Conservation (phyloP, 495 filamentous ascomycete species). For the Penicillium simplicissimum region DNA sequence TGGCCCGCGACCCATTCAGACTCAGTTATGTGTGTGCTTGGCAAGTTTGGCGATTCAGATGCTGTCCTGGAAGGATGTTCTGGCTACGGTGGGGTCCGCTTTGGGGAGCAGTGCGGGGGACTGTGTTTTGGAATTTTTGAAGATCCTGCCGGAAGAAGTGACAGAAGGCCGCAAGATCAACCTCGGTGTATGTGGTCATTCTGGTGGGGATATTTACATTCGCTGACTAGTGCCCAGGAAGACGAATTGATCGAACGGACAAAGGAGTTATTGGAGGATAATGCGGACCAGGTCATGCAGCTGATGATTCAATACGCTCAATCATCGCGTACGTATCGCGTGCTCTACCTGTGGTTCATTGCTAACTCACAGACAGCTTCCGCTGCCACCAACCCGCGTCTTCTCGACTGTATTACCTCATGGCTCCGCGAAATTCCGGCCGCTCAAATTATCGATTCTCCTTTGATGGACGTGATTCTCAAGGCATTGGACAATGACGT, state of each 20-base stretch:
- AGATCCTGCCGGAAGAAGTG: conserved; percentile 96
- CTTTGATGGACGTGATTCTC: conserved; percentile 78
- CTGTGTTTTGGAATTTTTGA: conserved; percentile 91
- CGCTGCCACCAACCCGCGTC: conserved; percentile 82
- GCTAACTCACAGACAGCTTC: conserved; percentile 38
- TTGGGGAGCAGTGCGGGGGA: conserved; percentile 77
- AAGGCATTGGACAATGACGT: conserved; percentile 69
- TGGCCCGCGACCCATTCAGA: conserved; percentile 87
- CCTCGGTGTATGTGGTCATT: conserved; percentile 72
- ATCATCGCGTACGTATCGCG: conserved; percentile 70
- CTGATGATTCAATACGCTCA: conserved; percentile 86
- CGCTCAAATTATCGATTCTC: conserved; percentile 78
- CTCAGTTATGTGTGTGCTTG: conserved; percentile 92
- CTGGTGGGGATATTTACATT: background rate
- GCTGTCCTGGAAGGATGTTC: conserved; percentile 91
- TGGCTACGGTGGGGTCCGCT: conserved; percentile 73
- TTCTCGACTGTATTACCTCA: conserved; percentile 92
- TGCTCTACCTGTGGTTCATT: background rate
- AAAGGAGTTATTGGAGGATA: conserved; percentile 83
- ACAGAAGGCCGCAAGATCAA: conserved; percentile 98
- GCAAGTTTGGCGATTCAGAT: conserved; percentile 95
- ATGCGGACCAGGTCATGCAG: conserved; percentile 80
- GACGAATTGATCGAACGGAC: conserved; percentile 84
- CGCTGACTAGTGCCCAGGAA: conserved; percentile 61
- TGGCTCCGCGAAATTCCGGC: conserved; percentile 93